Base-by-base conservation (phyloP, 2,329 filamentous ascomycete genomes). In the Pseudocercospora vitis region DNA sequence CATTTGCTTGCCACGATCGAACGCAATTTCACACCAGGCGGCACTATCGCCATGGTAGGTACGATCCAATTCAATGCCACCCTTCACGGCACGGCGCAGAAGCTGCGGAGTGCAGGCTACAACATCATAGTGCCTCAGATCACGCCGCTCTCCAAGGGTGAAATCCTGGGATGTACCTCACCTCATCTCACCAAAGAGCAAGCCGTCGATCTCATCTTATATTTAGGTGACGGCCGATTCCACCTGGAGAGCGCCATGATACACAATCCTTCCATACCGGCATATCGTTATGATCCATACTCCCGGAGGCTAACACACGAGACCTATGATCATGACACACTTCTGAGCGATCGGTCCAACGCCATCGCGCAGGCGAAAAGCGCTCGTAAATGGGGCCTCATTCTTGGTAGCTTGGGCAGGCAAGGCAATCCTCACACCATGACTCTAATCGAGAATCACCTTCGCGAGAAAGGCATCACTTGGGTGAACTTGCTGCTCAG, bases 231-330 rank as follows among this genome's bases (percentile, higher is more conserved):
- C 68, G 91, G 91, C 9, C 83, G 91, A 55, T 96, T 96, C 76
- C 94, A 99, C 70, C 86, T 99, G 37, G 94, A 99, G 73, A 95
- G 89, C 66, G 92, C 95, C 67, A 99, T 99, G 92, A 99, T 99
- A 62, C 94, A 97, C 69, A 99, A 99, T 73, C 94, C 95, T 0
- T 74, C 78, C 4, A 83, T 96, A 29, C 89, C 92, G 0, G 92
- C 95, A 1, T 99, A 96, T 74, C 83, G 94, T 59, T 99, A 99
- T 72, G 94, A 99, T 68, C 94, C 95, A 0, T 99, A 99, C 74
- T 94, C 91, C 8, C 84, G 92, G 46, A 90, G 89, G 54, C 81
- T 99, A 23, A 96, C 92, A 1, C 86, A 89, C 60, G 95, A 99
- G 74, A 87, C 82, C 19, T 99, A 99, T 72, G 88, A 88, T 35